Base-by-base conservation (phyloP, 768 basidiomycete genomes). In the Coprinopsis marcescibilis region DNA sequence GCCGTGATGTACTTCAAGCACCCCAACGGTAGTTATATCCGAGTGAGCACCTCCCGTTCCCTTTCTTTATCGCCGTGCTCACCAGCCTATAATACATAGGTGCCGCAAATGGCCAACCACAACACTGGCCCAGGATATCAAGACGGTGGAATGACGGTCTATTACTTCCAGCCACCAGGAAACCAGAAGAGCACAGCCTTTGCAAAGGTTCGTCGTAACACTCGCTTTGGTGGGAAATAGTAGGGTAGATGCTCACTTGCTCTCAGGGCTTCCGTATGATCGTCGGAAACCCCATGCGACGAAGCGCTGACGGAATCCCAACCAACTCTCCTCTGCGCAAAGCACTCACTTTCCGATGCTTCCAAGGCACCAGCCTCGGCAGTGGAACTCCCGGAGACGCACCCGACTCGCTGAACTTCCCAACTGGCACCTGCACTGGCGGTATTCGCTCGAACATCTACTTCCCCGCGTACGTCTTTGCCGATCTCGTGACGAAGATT, bases 251-350 rank as follows among this genome's bases (percentile, higher is more conserved):
- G 5, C 19, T 14, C 10, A 15, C 21, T 4, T 27, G 21, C 17
- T 26, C 14, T 19, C 17, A 44, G 43, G 43, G 43, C 26, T 44
- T 44, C 44, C 44, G 34, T 10, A 45, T 36, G 44, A 45, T 45
- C 33, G 17, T 24, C 2, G 44, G 44, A 4, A 34, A 36, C 11
- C 30, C 30, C 11, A 24, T 26, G 44, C 3, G 34, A n/a, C 44
- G 43, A 29, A 30, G n/a, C n/a, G n/a, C n/a, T n/a, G n/a, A n/a
- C n/a, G n/a, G n/a, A n/a, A n/a, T n/a, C n/a, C n/a, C n/a, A n/a
- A n/a, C n/a, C n/a, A n/a, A n/a, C n/a, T n/a, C n/a, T n/a, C n/a
- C n/a, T n/a, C n/a, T n/a, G n/a, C n/a, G n/a, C n/a, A n/a, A n/a
- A n/a, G n/a, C n/a, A n/a, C n/a, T n/a, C n/a, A n/a, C n/a, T n/a